These are phyloP conservation scores for Phytophthora syringae DNA, from an alignment of 352 stramenopile species.

Conservation along the genomic window DNA sequence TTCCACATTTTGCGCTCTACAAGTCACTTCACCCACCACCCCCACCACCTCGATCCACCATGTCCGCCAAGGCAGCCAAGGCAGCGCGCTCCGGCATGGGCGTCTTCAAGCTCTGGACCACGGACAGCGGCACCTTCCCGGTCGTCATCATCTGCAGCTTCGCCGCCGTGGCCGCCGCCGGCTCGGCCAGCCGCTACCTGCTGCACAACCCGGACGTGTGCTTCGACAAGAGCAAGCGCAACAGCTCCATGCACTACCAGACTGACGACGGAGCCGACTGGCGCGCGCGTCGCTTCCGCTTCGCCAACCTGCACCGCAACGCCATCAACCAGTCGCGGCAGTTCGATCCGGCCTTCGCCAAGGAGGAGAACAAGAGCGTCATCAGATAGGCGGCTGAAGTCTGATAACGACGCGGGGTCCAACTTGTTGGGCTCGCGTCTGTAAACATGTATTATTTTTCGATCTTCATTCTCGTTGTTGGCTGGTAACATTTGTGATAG, in stretches of 20 bases:
- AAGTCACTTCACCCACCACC: background rate
- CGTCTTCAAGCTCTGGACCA: slow-evolving; percentile 60
- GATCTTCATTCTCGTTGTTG: too few relatives aligned
- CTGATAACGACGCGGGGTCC: too few relatives aligned
- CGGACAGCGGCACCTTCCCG: slow-evolving; percentile 54
- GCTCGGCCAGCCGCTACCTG: slow-evolving; percentile 38
- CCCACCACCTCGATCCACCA: slow-evolving; percentile 13
- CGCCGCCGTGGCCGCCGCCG: slow-evolving; percentile 36
- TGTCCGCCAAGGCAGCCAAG: slow-evolving; percentile 39
- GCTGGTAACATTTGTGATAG: too few relatives aligned
- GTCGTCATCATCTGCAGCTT: slow-evolving; percentile 49
- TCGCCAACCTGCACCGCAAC: slow-evolving; percentile 60
- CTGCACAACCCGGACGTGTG: slow-evolving; percentile 47
- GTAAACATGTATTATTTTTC: too few relatives aligned
- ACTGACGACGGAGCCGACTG: slow-evolving; percentile 40
- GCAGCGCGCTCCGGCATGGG: slow-evolving; percentile 40
- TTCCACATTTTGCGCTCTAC: slow-evolving; percentile 22
- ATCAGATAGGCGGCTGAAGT: too few relatives aligned
- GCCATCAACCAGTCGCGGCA: slow-evolving; percentile 71
- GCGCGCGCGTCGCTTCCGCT: slow-evolving; percentile 52
- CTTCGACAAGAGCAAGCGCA: slow-evolving; percentile 48
- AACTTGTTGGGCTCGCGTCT: too few relatives aligned
- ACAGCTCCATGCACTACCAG: slow-evolving; percentile 44
- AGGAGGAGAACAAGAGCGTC: slow-evolving; percentile 60
- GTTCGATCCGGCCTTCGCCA: slow-evolving; percentile 55